Base-by-base conservation (phyloP, 345 rosid genomes). In the Brassica rapa region DNA sequence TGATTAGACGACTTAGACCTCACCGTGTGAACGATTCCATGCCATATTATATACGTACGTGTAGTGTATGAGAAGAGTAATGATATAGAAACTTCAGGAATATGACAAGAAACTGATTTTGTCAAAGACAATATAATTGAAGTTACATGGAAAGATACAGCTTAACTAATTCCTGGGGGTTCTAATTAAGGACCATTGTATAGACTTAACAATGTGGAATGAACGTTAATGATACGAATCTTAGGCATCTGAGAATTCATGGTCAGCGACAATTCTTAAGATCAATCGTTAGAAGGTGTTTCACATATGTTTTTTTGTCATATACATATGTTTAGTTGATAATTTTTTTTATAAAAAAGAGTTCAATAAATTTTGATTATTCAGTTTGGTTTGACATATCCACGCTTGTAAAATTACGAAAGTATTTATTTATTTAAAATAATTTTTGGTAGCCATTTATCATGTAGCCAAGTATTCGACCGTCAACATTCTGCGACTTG, bases 1-100 rank as follows among this genome's bases (percentile, higher is more conserved):
- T 77, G 6, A 8, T 60, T 76, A 70, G 53, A 51, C 21, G 16
- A 70, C 29, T 24, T 14, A 33, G 70, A 70, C 75, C 69, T 33
- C 15, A 51, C 32, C 8, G 66, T 62, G 43, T 77, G 74, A 76
- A 70, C 32, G 39, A 29, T 62, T 7, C 12, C 62, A 57, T 59
- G 62, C 27, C 19, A 67, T n/a, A 21, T 61, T 8, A 68, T 60
- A 35, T 67, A 63, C 59, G 23, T 57, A 74, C 35, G 33, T 63
- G 7, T 35, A 14, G 9, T 23, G 11, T 59, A 59, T 59, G 61
- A 23, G n/a, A 27, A 4, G 11, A 59, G 15, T 11, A 32, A 53
- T 65, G 23, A 43, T 60, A 76, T 12, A n/a, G 30, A 66, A 43
- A 24, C 21, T 14, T 46, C 25, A 6, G 60, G 60, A 25, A 27